Base-by-base conservation (phyloP, 2,329 filamentous ascomycete genomes). In the Cladosporium velox region DNA sequence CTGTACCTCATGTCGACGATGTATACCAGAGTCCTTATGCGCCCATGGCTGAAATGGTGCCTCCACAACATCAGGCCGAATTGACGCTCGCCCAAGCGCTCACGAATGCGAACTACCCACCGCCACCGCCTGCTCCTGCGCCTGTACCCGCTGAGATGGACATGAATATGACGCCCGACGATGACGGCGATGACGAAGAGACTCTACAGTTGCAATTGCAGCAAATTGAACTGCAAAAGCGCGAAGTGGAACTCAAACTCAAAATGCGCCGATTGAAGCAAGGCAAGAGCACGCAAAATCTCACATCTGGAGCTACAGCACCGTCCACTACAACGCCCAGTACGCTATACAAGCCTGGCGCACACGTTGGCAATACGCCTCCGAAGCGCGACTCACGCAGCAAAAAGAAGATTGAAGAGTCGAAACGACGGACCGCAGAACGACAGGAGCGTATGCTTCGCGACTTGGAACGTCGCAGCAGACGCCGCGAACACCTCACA, bases 331-430 rank as follows among this genome's bases (percentile, higher is more conserved):
- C 35, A 74, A 70, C 68, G 69, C 73, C 11, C 61, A 69, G 30
- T 59, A 70, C 44, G 47, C 67, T 44, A 30, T 67, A 65, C 21
- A 68, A 69, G n/a, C 72, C 73, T 14, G 32, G n/a, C 7, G 41
- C 47, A 7, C 54, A 47, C 32, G 41, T 41, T 24, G 63, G 57
- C 18, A 61, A 54, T 18, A 69, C 67, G 12, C 70, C 67, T 38
- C 72, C 72, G 8, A 76, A 77, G 65, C 71, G 76, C 18, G 76
- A 77, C 65, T 77, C 74, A 28, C 70, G 75, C 47, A 76, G 74
- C 67, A 77, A 77, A 68, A 77, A 76, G 69, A 77, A 77, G 69
- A 76, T 77, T 47, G 75, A 77, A 55, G 75, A 77, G 63, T 76
- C 75, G 2, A 77, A 74, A 69, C 70, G 70, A 34, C 70, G 75